A percentile compares a stretch with the other conserved stretches of the same genome.
These are phyloP conservation scores for Paracamarosporium sp. DNA, from an alignment of 2,329 filamentous ascomycete genomes.

Conservation along the genomic window DNA sequence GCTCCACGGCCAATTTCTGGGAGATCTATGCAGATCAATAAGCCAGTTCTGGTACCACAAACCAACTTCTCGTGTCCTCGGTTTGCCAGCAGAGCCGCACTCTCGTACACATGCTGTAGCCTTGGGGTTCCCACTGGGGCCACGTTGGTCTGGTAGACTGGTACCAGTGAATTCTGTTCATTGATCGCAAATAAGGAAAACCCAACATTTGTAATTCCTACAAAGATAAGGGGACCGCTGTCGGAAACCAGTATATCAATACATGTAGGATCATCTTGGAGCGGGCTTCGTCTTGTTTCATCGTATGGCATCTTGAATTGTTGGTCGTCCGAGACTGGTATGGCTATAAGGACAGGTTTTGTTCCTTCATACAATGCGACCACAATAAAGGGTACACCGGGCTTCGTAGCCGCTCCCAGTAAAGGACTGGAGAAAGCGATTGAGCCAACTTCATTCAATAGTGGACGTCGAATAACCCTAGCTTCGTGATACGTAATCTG, in stretches of 20 bases:
- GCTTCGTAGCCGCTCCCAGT: constrained; percentile 27
- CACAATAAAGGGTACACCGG: constrained; percentile 23
- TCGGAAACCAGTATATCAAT: constrained; percentile 35
- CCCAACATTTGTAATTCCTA: constrained; percentile 35
- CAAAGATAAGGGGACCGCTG: constrained; percentile 28
- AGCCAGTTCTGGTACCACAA: constrained; percentile 47
- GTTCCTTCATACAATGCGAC: constrained; percentile 26
- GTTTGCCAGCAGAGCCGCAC: constrained; percentile 29
- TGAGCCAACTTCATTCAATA: constrained; percentile 20
- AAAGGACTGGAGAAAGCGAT: constrained; percentile 23
- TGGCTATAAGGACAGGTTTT: constrained; percentile 28
- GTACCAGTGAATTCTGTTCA: constrained; percentile 6
- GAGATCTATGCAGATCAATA: constrained; percentile 25
- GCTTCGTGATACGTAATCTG: constrained; percentile 39
- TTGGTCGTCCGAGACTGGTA: constrained; percentile 23
- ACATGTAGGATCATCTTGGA: constrained; percentile 41
- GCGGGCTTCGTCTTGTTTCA: constrained; percentile 13
- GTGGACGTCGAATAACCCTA: constrained; percentile 29
- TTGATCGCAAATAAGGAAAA: constrained; percentile 30
- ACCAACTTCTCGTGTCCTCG: constrained; percentile 26
- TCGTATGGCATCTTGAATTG: constrained; percentile 15
- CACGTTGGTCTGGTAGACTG: constrained; percentile 19
- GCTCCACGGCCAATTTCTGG: neutral
- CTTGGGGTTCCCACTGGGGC: constrained; percentile 1
- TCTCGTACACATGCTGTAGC: constrained; percentile 37